Conservation (phyloP, 2,329 filamentous ascomycete genomes). For the Trichoderma koningii region DNA sequence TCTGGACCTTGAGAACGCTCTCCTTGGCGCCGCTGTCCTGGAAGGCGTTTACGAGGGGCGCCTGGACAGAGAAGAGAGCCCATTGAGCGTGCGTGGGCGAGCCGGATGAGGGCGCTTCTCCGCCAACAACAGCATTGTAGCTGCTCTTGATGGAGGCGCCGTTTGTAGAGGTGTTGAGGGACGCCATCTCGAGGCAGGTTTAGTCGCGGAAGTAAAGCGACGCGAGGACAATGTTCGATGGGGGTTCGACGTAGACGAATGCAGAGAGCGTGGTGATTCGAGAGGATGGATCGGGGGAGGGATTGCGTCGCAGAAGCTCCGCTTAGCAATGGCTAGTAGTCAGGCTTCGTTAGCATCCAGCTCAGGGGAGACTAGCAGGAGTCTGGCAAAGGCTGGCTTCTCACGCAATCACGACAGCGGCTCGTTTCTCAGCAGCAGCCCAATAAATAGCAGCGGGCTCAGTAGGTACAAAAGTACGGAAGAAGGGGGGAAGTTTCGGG, state of each 20-base stretch:
- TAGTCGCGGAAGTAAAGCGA: conserved; percentile 28
- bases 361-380: conserved; percentile 11
- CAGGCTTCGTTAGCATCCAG: background rate
- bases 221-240: conserved; percentile 28
- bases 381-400: background rate
- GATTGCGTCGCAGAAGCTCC: conserved; percentile 35
- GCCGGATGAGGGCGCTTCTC: conserved; percentile 52
- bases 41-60: conserved; percentile 89
- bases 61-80: conserved; percentile 91
- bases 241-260: conserved; percentile 18
- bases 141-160: conserved; percentile 83
- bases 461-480: too few species aligned
- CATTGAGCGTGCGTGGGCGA: conserved; percentile 88
- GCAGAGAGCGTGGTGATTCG: background rate
- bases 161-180: conserved; percentile 77
- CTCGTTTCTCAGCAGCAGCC: background rate
- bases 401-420: conserved; percentile 5
- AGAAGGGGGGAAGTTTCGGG: conserved; percentile 2
- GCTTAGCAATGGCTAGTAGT: conserved; percentile 28
- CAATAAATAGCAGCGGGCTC: conserved; percentile 24
- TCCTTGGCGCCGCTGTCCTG: conserved; percentile 85
- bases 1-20: conserved; percentile 92
- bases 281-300: conserved; percentile 31
- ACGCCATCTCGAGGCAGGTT: conserved; percentile 61
- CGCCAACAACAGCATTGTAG: conserved; percentile 63